Evolutionary conservation across 2,329 filamentous ascomycete species (phyloP).

Genomic region (Macrophomina phaseolina): DNA sequence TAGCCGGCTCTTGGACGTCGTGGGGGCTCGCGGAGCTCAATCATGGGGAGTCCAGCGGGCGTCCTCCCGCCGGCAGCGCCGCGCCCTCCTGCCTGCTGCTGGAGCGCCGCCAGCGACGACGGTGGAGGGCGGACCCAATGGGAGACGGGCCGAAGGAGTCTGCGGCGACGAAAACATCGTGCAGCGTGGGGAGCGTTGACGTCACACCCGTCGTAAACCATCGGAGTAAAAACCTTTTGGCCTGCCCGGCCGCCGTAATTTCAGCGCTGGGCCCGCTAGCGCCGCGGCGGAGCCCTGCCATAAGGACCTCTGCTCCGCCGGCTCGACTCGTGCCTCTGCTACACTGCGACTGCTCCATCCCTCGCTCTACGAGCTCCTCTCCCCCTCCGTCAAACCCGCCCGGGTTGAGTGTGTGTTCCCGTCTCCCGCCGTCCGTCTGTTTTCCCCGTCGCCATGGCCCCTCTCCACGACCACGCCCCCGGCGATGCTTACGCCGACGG

Average conservation of each 20-base stretch:
- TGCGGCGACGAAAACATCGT: neutral
- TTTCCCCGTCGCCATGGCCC: conserved; percentile 1
- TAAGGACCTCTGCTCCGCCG: conserved; percentile 19
- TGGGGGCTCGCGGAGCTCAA: neutral
- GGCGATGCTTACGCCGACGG: neutral
- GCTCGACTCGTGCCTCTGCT: neutral
- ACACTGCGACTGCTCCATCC: neutral
- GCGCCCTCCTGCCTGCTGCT: neutral
- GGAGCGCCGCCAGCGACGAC: neutral
- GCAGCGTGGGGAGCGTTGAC: conserved; percentile 14
- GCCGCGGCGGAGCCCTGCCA: conserved; percentile 17
- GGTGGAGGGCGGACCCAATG: conserved; percentile 4
- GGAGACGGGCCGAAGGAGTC: conserved; percentile 5
- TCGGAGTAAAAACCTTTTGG: conserved; percentile 19
- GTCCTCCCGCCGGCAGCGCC: neutral
- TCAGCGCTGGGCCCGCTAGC: conserved; percentile 12
- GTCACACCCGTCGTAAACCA: conserved; percentile 10
- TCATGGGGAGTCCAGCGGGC: neutral
- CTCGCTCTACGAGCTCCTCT: neutral
- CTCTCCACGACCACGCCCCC: neutral
- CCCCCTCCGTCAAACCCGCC: neutral
- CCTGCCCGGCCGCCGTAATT: conserved; percentile 17
- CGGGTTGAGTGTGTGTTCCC: neutral
- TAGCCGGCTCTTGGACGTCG: neutral
- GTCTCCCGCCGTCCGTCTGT: neutral